Evolutionary conservation across 73 alveolate species (phyloP).

Genomic region (Tetrahymena elliotti): DNA sequence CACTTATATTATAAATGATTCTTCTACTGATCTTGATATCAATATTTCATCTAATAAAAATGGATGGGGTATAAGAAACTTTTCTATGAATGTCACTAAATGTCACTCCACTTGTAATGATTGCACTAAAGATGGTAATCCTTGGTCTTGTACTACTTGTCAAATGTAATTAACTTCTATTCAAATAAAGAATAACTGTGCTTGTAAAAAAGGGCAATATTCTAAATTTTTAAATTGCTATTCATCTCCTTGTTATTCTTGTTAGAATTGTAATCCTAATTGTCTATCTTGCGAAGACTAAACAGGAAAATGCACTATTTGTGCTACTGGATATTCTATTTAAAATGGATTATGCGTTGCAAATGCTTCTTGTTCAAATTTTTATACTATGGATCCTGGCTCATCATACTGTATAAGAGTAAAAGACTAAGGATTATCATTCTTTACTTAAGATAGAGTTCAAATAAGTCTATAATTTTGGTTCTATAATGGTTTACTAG

Average conservation of each 20-base stretch:
- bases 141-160: not conserved
- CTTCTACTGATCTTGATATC: not conserved
- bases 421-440: not conserved
- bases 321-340: not conserved
- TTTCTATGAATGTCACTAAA: not conserved
- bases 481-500: not conserved
- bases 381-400: not conserved
- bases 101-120: not conserved
- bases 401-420: not conserved
- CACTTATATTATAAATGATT: not conserved
- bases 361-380: not conserved
- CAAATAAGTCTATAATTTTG: not conserved
- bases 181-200: not conserved
- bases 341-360: not conserved
- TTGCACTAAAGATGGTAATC: not conserved
- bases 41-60: not conserved
- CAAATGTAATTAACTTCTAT: not conserved
- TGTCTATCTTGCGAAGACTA: not conserved
- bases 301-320: not conserved
- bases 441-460: too few relatives aligned
- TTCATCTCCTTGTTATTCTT: not conserved
- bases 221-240: not conserved
- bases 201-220: not conserved
- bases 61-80: not conserved
- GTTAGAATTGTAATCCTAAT: not conserved